A percentile compares a stretch with the other conserved stretches of the same genome.
phyloP scores from a whole-genome alignment of 352 stramenopile species.

The Globisporangium lucens region DNA sequence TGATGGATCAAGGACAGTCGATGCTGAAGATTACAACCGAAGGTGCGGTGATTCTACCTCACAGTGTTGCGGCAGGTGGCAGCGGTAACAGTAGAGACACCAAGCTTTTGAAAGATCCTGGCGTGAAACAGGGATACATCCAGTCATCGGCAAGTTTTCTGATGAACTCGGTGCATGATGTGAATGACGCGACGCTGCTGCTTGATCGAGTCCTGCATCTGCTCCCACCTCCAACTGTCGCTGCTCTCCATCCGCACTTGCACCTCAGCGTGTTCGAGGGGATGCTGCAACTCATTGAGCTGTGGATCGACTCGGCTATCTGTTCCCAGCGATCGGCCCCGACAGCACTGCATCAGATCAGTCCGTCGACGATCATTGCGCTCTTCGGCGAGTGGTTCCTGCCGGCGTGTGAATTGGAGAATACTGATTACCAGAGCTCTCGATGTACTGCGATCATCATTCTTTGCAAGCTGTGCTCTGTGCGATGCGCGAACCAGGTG shows the following conservation, averaged over 20 bases:
- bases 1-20: slow-evolving; percentile 75
- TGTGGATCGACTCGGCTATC: slow-evolving; percentile 84
- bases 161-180: slow-evolving; percentile 51
- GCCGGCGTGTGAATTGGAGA: slow-evolving; percentile 74
- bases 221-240: slow-evolving; percentile 66
- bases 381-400: slow-evolving; percentile 87
- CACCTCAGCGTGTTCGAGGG: slow-evolving; percentile 75
- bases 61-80: slow-evolving; percentile 16
- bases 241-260: slow-evolving; percentile 55
- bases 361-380: slow-evolving; percentile 77
- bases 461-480: slow-evolving; percentile 73
- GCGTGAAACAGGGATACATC: slow-evolving; percentile 60
- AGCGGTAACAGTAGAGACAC: slow-evolving; percentile 1
- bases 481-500: slow-evolving; percentile 57
- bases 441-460: slow-evolving; percentile 76
- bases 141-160: slow-evolving; percentile 72
- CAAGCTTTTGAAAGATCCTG: slow-evolving; percentile 46
- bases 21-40: slow-evolving; percentile 64
- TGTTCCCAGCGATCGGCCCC: slow-evolving; percentile 48
- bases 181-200: slow-evolving; percentile 65
- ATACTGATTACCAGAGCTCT: slow-evolving; percentile 68
- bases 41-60: slow-evolving; percentile 49
- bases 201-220: slow-evolving; percentile 80
- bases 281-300: slow-evolving; percentile 65
- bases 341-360: slow-evolving; percentile 66